Percentiles rank a stretch among this genome's conserved stretches.
These are phyloP conservation scores for Hamigera avellanea DNA, from an alignment of 495 filamentous ascomycete genomes.

Conservation along the genomic window DNA sequence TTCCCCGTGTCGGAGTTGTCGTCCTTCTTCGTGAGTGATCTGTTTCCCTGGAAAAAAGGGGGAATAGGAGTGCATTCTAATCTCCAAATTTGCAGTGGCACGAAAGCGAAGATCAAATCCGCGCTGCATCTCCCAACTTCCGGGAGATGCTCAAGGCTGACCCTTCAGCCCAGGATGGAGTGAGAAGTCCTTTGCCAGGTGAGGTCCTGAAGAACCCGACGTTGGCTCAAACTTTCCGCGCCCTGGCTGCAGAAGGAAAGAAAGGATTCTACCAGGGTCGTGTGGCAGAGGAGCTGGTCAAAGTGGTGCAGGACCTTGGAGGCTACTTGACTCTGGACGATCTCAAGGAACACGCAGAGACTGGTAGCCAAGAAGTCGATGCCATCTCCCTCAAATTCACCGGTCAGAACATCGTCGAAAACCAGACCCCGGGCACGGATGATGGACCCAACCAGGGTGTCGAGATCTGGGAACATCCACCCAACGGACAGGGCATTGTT, in stretches of 20 bases:
- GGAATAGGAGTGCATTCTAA: neutral
- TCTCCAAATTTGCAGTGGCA: slow-evolving; percentile 47
- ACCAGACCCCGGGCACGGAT: slow-evolving; percentile 29
- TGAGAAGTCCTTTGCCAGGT: slow-evolving; percentile 62
- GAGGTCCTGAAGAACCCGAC: slow-evolving; percentile 82
- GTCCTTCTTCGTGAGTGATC: slow-evolving; percentile 50
- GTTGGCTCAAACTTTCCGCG: slow-evolving; percentile 70
- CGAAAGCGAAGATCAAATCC: slow-evolving; percentile 44
- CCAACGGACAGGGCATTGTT: slow-evolving; percentile 95
- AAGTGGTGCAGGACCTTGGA: slow-evolving; percentile 64
- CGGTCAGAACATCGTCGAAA: slow-evolving; percentile 50
- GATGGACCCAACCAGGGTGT: slow-evolving; percentile 45
- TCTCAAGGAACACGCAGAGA: slow-evolving; percentile 59
- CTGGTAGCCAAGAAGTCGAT: slow-evolving; percentile 65
- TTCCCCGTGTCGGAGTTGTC: slow-evolving; percentile 80
- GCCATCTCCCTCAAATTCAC: slow-evolving; percentile 71
- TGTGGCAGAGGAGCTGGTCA: slow-evolving; percentile 67
- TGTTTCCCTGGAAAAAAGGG: neutral
- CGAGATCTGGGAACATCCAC: slow-evolving; percentile 90
- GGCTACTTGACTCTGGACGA: slow-evolving; percentile 73
- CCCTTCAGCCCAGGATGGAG: slow-evolving; percentile 48
- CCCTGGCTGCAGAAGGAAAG: slow-evolving; percentile 70
- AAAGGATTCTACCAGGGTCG: slow-evolving; percentile 83
- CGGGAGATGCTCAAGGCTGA: slow-evolving; percentile 76
- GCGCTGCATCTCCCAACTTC: slow-evolving; percentile 67